Conservation (phyloP, 345 rosid genomes). For the Angophora floribunda region DNA sequence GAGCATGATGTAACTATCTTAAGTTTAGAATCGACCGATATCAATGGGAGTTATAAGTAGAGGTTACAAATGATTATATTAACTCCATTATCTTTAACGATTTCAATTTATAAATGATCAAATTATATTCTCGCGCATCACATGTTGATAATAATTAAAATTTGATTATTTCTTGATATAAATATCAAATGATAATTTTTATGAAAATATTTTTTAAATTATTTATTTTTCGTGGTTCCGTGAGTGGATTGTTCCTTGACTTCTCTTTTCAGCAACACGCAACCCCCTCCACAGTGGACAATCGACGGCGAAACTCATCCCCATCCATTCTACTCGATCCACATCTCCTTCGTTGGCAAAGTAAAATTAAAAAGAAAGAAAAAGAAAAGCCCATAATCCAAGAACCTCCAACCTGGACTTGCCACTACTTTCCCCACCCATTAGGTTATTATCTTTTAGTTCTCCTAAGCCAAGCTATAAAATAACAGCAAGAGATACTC, state of each 20-base stretch:
- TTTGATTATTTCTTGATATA: neutral
- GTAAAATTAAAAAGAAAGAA: neutral
- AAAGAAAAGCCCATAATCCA: too few relatives aligned
- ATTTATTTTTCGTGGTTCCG: neutral
- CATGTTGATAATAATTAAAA: rapidly evolving
- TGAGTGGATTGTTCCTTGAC: neutral
- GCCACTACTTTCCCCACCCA: too few relatives aligned
- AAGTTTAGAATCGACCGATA: neutral
- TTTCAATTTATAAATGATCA: neutral
- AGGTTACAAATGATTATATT: neutral
- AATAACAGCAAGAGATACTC: too few relatives aligned
- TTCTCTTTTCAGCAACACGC: neutral
- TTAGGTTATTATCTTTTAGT: too few relatives aligned
- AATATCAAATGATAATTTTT: neutral
- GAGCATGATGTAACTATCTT: neutral
- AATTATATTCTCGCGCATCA: neutral
- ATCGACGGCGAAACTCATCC: neutral
- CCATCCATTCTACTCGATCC: neutral
- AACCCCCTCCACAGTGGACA: rapidly evolving
- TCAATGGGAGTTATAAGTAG: neutral
- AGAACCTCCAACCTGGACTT: too few relatives aligned
- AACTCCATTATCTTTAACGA: rapidly evolving
- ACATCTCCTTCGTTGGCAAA: neutral
- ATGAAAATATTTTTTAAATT: too few relatives aligned
- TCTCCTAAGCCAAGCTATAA: too few relatives aligned